A percentile compares a stretch with the other conserved stretches of the same genome.
phyloP scores from a whole-genome alignment of 192 early-diverging fungal genomes.

The Cladochytrium replicatum region DNA sequence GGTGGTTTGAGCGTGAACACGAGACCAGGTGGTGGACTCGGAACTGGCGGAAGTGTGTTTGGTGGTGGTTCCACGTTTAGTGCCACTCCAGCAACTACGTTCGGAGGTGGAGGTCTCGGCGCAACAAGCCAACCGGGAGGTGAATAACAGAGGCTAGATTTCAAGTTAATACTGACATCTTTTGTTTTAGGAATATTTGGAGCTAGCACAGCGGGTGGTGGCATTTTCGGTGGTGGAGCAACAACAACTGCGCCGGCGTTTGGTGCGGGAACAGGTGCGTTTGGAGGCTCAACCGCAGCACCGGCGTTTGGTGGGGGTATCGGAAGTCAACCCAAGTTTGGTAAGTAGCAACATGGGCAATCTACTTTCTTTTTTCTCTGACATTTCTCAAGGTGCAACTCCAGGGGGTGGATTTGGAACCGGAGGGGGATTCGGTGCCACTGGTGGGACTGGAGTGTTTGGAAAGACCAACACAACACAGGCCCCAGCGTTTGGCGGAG shows the following conservation, averaged over 20 bases:
- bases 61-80: conserved; percentile 29
- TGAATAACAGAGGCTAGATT: conserved; percentile 8
- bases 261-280: conserved; percentile 10
- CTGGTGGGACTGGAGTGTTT: conserved; percentile 8
- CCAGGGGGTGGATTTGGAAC: conserved; percentile 12
- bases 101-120: conserved; percentile 22
- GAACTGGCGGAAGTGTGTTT: conserved; percentile 12
- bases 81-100: conserved; percentile 24
- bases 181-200: conserved; percentile 4
- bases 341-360: conserved; percentile 3
- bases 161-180: conserved; percentile 3
- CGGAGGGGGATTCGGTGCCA: background rate
- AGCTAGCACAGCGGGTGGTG: background rate
- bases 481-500: conserved; percentile 10
- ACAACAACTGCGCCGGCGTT: conserved; percentile 7
- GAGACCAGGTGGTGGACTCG: conserved; percentile 3
- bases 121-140: conserved; percentile 10
- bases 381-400: conserved; percentile 5
- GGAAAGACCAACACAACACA: conserved; percentile 7
- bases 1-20: conserved; percentile 12
- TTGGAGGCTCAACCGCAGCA: conserved; percentile 12
- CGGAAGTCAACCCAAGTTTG: conserved; percentile 5
- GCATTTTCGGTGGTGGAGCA: conserved; percentile 25
- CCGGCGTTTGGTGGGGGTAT: background rate
- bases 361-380: conserved; percentile 12